Evolutionary conservation across 345 rosid genomes (phyloP).

Genomic region (Punica granatum): DNA sequence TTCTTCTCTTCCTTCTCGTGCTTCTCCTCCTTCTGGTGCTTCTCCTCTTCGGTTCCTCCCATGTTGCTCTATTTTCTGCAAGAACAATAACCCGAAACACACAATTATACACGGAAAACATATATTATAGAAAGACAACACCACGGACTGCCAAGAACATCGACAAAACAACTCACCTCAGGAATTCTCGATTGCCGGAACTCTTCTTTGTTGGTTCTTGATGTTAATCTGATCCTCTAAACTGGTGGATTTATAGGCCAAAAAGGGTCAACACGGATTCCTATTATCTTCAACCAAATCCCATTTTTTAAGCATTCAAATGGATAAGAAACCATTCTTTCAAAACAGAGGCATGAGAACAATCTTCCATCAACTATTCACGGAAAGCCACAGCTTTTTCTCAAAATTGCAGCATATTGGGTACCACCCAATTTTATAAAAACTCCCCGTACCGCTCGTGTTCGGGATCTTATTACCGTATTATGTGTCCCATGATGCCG

Average conservation of each 20-base stretch:
- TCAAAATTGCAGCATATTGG: background rate
- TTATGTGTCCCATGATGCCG: too few species aligned
- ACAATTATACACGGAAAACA: background rate
- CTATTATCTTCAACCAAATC: background rate
- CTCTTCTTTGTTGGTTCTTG: background rate
- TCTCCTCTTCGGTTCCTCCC: conserved; percentile 34
- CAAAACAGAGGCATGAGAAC: background rate
- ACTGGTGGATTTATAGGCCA: background rate
- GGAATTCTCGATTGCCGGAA: background rate
- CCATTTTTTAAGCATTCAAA: background rate
- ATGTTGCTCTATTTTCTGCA: conserved; percentile 7
- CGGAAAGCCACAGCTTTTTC: background rate
- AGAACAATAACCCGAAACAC: background rate
- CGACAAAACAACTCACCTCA: background rate
- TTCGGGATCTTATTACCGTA: background rate
- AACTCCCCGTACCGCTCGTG: too few species aligned
- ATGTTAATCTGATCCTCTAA: background rate
- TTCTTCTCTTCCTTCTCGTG: conserved; percentile 13
- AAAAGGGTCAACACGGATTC: background rate
- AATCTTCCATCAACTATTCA: background rate
- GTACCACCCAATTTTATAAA: too few species aligned
- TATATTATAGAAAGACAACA: background rate
- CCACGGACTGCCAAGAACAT: background rate
- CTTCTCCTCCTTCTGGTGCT: conserved; percentile 12
- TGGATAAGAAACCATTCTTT: background rate